Base-by-base conservation (phyloP, 192 early-diverging fungal species). In the Coemansia sp. region DNA sequence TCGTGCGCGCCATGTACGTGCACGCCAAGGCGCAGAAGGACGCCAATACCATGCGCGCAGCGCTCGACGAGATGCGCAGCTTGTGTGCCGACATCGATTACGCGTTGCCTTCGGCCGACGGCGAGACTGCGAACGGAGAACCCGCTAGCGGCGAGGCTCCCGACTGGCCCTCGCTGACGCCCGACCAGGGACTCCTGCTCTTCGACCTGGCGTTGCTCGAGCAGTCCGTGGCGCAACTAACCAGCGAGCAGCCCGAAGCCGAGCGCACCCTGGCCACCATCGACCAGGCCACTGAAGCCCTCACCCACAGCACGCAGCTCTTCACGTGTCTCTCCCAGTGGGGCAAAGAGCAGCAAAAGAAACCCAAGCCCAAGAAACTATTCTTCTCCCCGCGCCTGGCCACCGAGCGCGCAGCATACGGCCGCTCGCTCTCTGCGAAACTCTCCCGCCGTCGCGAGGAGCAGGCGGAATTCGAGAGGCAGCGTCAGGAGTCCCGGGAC, bases 201-300 rank as follows among this genome's bases (percentile, higher is more conserved):
- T 87, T 83, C 45, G 85, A 91, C 54, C 71, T 92, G 59, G 94
- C 92, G 2, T 63, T 97, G 15, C 82, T 93, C 22, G 88, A 93
- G 67, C 93, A 94, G 57, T 82, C 87, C 3, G 89, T 86, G 40
- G 91, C 91, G 5, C 88, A 88, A 53, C 68, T 92, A 12, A 83
- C 91, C 45, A 85, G 88, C 37, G 91, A 93, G 39, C 83, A 83
- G 50, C 71, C 87, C 3, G 65, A 71, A 2, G 84, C 89, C 22
- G 73, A 81, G 53, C 83, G 89, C 33, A 81, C 86, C 1, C 64
- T 90, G 0, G 46, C 46, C 8, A 74, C 78, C 9, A 77, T 96
- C 54, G 63, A 84, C 5, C 40, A 66, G 5, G 88, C 90, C 1
- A 65, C 84, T 7, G 66, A 60, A 10, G 86, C 84, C 3, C 62